Base-by-base conservation (phyloP, 345 rosid species). In the Schrenkiella parvula region DNA sequence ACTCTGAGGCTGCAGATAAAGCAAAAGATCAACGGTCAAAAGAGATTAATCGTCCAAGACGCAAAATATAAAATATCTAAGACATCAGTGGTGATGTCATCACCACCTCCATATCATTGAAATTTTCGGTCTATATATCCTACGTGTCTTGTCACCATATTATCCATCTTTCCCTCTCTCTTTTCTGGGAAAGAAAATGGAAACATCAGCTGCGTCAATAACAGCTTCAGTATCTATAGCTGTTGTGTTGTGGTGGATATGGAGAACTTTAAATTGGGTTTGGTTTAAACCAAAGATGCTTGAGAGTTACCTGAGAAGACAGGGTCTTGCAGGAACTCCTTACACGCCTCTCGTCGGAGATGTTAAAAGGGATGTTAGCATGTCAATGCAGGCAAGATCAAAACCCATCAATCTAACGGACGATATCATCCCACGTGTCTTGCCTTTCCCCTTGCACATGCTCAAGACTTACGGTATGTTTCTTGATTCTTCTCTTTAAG, bases 251-350 rank as follows among this genome's bases (percentile, higher is more conserved):
- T 63, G 70, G 70, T 62, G 70, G 68, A 8, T 71, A 64, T 77
- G 84, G 81, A 81, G 58, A 42, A 48, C 59, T 47, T 6, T 81
- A 26, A 55, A 74, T 7, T 78, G 81, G 81, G 70, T 78, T 31
- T 81, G 81, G 81, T 61, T 81, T 32, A 74, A 44, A 61, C 84
- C 81, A 10, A 77, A 65, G 77, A 78, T 21, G 68, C 74, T 81
- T 13, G 84, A 77, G 29, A 44, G 63, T 21, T 25, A 58, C 56
- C 60, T 81, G 19, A 73, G 79, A 35, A 56, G 71, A 31, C 81
- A 78, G 15, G 84, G 81, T 18, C 52, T 81, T 60, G 0, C 18
- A 23, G 84, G 84, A 23, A 70, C 51, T 42, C 34, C 80, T 12
- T 81, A 81, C 67, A 71, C 77, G 38, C 60, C 34, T 23, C 62